phyloP scores from a whole-genome alignment of 2,329 filamentous ascomycete genomes.

The Clonostachys rosea region DNA sequence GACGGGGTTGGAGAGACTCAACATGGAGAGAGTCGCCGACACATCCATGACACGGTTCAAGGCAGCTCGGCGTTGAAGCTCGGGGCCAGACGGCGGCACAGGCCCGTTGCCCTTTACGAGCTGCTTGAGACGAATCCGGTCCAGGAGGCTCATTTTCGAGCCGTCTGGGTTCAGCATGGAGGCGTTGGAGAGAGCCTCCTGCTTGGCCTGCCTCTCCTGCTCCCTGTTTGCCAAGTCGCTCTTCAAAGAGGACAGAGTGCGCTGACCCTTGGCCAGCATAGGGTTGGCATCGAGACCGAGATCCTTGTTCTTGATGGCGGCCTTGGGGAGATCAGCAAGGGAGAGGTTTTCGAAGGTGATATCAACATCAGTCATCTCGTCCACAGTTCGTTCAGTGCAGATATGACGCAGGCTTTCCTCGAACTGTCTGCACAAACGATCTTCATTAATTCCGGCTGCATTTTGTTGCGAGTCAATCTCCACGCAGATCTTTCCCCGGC shows the following conservation, averaged over 20 bases:
- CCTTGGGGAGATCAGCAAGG: constrained; percentile 36
- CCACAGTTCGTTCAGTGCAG: constrained; percentile 25
- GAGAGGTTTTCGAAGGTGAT: constrained; percentile 51
- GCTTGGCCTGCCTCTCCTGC: constrained; percentile 34
- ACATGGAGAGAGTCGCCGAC: constrained; percentile 61
- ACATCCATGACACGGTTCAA: constrained; percentile 66
- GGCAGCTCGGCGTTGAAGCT: constrained; percentile 58
- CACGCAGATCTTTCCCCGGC: constrained; percentile 51
- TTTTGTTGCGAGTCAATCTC: constrained; percentile 40
- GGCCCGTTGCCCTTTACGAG: constrained; percentile 50
- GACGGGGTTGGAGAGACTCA: constrained; percentile 47
- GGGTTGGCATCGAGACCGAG: constrained; percentile 41
- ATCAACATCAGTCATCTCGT: constrained; percentile 22
- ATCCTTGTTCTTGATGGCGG: constrained; percentile 22
- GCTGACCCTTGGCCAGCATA: constrained; percentile 61
- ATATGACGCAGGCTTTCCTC: constrained; percentile 40
- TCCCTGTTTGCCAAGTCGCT: constrained; percentile 50
- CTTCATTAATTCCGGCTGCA: constrained; percentile 34
- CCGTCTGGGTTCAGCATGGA: constrained; percentile 34
- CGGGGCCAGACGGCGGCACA: constrained; percentile 49
- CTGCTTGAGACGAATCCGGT: constrained; percentile 71
- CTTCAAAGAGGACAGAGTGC: constrained; percentile 65
- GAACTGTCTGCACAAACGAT: constrained; percentile 49
- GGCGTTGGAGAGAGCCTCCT: constrained; percentile 20
- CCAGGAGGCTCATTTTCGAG: constrained; percentile 63